A percentile compares a stretch with the other conserved stretches of the same genome.
Evolutionary conservation across 163 green algal species (phyloP).

Genomic region (Chlamydomonas reinhardtii): DNA sequence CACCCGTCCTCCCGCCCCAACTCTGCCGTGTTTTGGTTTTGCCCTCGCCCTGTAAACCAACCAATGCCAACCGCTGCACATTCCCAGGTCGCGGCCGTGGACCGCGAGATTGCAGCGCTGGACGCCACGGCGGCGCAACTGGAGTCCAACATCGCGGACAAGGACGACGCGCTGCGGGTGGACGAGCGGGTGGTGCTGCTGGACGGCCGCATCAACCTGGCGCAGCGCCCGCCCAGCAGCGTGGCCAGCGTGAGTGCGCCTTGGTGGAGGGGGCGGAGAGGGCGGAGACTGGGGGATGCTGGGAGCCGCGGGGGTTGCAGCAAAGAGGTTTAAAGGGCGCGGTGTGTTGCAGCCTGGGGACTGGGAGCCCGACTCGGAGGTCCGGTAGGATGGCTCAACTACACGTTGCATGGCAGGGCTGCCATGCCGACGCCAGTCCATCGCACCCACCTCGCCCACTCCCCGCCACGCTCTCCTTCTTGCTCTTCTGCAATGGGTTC

Average conservation of each 20-base stretch:
- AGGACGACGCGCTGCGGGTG: slow-evolving; percentile 48
- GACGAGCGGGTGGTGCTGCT: slow-evolving; percentile 61
- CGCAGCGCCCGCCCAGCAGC: slow-evolving; percentile 44
- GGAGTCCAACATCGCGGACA: slow-evolving; percentile 60
- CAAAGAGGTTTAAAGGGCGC: too few species aligned
- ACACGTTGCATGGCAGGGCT: too few species aligned
- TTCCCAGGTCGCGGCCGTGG: slow-evolving; percentile 30
- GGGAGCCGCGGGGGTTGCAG: neutral
- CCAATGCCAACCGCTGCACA: too few species aligned
- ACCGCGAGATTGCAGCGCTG: slow-evolving; percentile 51
- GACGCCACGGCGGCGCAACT: slow-evolving; percentile 50
- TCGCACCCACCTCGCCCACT: too few species aligned
- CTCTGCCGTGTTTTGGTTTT: too few species aligned
- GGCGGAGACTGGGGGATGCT: neutral
- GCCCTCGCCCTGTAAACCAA: neutral
- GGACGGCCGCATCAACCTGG: slow-evolving; percentile 61
- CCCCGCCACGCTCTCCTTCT: too few species aligned
- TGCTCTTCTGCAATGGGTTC: too few species aligned
- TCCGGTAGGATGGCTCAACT: too few species aligned
- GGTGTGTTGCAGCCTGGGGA: too few species aligned
- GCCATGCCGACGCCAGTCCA: too few species aligned
- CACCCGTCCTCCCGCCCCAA: too few species aligned
- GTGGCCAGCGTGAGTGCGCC: slow-evolving; percentile 49
- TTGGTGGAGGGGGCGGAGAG: neutral
- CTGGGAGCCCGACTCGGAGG: too few species aligned